A percentile compares a stretch with the other conserved stretches of the same genome.
Conservation (phyloP, 176 grass and related monocot species). For the Chrysopogon serrulatus region DNA sequence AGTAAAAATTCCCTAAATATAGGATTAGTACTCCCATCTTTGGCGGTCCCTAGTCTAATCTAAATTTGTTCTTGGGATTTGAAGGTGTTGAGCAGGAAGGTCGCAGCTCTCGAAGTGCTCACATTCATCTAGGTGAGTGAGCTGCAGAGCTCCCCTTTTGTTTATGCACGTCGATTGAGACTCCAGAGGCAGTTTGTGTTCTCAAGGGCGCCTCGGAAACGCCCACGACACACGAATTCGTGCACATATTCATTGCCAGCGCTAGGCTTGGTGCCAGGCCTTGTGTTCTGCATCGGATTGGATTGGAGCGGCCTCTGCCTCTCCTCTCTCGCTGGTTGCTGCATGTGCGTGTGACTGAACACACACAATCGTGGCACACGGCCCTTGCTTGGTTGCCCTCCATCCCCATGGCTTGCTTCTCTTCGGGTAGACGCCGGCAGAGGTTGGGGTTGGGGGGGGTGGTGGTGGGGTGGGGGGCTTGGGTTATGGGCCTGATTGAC, state of each 20-base stretch:
- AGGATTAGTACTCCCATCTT: neutral
- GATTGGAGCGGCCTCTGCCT: neutral
- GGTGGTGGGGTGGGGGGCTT: no score
- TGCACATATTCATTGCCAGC: neutral
- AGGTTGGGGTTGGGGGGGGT: neutral
- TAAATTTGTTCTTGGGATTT: neutral
- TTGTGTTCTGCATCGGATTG: conserved; percentile 7
- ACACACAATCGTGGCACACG: neutral
- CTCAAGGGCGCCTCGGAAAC: conserved; percentile 19
- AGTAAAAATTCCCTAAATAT: no score
- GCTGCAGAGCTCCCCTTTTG: neutral
- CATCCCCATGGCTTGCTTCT: neutral
- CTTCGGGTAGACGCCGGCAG: neutral
- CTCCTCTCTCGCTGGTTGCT: neutral
- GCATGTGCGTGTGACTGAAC: neutral
- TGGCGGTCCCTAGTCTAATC: accelerated
- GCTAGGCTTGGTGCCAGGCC: neutral
- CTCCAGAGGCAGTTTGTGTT: conserved; percentile 12
- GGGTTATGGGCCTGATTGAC: neutral
- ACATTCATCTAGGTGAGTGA: conserved; percentile 19
- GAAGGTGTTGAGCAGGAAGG: neutral
- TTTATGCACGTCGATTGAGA: conserved; percentile 28
- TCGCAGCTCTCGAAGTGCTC: conserved; percentile 10
- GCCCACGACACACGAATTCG: neutral
- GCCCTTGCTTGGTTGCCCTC: neutral